Conservation (phyloP, 2,329 filamentous ascomycete genomes). For the Corinectria fuckeliana region DNA sequence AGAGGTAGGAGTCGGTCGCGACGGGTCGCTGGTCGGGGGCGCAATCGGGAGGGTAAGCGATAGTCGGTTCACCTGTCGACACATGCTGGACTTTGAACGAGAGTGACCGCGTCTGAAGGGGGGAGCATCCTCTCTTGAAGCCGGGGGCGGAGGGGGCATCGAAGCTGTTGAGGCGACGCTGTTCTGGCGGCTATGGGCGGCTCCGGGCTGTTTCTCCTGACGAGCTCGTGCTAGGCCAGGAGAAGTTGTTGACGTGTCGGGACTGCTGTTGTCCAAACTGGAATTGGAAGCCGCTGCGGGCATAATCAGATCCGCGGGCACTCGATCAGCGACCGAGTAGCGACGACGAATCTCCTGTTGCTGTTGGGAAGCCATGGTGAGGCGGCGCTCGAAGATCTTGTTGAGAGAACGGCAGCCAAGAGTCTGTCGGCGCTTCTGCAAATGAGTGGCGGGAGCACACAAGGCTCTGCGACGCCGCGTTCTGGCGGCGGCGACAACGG, state of each 20-base stretch:
- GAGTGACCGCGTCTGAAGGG: slow-evolving; percentile 51
- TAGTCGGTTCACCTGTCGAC: slow-evolving; percentile 62
- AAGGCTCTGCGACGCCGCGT: slow-evolving; percentile 47
- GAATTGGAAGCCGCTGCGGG: slow-evolving; percentile 36
- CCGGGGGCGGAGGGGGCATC: slow-evolving; percentile 47
- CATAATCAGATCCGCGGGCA: slow-evolving; percentile 37
- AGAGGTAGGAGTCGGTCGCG: slow-evolving; percentile 58
- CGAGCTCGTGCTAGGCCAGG: slow-evolving; percentile 18
- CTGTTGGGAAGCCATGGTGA: slow-evolving; percentile 45
- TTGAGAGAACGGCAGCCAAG: slow-evolving; percentile 43
- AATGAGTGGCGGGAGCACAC: slow-evolving; percentile 47
- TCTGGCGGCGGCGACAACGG: slow-evolving; percentile 49
- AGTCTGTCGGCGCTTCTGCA: slow-evolving; percentile 44
- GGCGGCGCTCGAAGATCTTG: slow-evolving; percentile 30
- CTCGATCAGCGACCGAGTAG: slow-evolving; percentile 47
- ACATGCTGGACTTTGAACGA: slow-evolving; percentile 60
- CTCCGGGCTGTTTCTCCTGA: slow-evolving; percentile 19
- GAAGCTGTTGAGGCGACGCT: slow-evolving; percentile 29
- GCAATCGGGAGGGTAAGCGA: slow-evolving; percentile 69
- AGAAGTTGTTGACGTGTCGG: slow-evolving; percentile 21
- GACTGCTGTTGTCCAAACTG: slow-evolving; percentile 17
- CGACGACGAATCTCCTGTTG: slow-evolving; percentile 49
- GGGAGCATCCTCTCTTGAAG: slow-evolving; percentile 47
- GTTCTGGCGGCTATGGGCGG: slow-evolving; percentile 24
- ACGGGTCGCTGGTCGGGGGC: slow-evolving; percentile 57